Evolutionary conservation across 164 flowering plant genomes (phyloP).

Genomic region (Umbellularia californica): DNA sequence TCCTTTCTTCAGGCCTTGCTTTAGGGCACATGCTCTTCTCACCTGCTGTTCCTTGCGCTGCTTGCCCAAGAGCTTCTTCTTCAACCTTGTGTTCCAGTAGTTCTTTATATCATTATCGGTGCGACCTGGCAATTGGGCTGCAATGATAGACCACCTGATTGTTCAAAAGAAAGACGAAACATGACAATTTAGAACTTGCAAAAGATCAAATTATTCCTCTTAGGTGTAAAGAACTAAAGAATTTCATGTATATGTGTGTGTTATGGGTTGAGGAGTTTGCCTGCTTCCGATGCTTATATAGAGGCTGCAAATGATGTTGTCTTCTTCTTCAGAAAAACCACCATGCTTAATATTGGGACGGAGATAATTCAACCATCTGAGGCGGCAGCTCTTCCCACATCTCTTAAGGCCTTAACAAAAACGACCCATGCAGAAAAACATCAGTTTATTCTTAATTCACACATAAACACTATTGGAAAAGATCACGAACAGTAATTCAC

Average conservation of each 20-base stretch:
- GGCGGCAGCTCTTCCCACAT: conserved; percentile 91
- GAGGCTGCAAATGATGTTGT: conserved; percentile 75
- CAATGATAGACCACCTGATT: conserved; percentile 80
- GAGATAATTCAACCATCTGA: conserved; percentile 84
- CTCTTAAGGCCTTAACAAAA: conserved; percentile 59
- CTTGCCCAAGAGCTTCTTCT: conserved; percentile 71
- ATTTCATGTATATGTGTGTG: not conserved
- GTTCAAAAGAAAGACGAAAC: not conserved
- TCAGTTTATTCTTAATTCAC: not conserved
- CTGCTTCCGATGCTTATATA: conserved; percentile 84
- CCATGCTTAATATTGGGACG: conserved; percentile 88
- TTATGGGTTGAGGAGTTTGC: conserved; percentile 20
- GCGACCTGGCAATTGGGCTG: conserved; percentile 79
- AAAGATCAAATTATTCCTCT: not conserved
- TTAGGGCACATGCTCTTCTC: conserved; percentile 17
- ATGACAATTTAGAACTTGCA: not conserved
- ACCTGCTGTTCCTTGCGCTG: conserved; percentile 57
- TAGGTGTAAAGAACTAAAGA: not conserved
- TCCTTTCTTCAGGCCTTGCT: conserved; percentile 41
- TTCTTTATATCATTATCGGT: conserved; percentile 87
- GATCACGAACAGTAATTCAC: no score
- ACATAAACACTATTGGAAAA: no score
- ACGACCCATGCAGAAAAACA: not conserved
- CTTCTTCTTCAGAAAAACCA: conserved; percentile 86
- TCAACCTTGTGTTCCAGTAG: conserved; percentile 87